Conservation (phyloP, 352 stramenopile genomes). For the Peronospora destructor region DNA sequence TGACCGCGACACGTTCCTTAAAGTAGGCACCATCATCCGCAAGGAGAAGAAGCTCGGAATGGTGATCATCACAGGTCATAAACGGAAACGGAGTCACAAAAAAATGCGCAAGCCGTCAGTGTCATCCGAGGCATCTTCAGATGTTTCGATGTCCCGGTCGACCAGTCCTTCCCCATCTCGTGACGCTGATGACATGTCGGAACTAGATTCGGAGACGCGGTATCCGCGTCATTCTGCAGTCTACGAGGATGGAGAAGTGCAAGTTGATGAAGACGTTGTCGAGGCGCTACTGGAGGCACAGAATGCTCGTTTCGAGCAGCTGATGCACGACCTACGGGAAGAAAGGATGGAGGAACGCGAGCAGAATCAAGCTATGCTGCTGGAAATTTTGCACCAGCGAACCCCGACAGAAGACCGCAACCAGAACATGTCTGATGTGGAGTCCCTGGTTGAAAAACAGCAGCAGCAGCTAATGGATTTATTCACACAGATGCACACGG, state of each 20-base stretch:
- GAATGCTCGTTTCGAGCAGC: conserved; percentile 29
- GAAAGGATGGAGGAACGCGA: conserved; percentile 32
- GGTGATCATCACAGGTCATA: conserved; percentile 18
- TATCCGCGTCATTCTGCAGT: neutral
- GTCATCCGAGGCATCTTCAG: conserved; percentile 22
- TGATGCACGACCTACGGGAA: conserved; percentile 26
- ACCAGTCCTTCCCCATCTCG: conserved; percentile 11
- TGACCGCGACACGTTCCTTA: conserved; percentile 21
- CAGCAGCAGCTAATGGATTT: conserved; percentile 35
- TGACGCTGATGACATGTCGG: conserved; percentile 23
- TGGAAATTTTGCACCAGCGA: conserved; percentile 28
- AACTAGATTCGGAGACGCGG: conserved; percentile 7
- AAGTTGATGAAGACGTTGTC: conserved; percentile 26
- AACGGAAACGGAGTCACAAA: conserved; percentile 26
- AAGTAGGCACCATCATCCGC: conserved; percentile 24
- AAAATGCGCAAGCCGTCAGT: conserved; percentile 17
- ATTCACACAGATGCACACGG: conserved; percentile 33
- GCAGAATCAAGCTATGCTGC: conserved; percentile 30
- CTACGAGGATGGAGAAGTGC: conserved; percentile 8
- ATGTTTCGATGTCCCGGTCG: conserved; percentile 10
- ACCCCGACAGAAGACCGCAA: conserved; percentile 17
- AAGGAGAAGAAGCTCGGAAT: conserved; percentile 30
- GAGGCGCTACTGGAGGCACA: conserved; percentile 26
- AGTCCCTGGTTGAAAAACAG: conserved; percentile 29
- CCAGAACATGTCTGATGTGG: conserved; percentile 20